Evolutionary conservation across 257 asterid genomes (phyloP), one percentile per base, ranked within the genome.

Genomic region (Solanum medicagineum): DNA sequence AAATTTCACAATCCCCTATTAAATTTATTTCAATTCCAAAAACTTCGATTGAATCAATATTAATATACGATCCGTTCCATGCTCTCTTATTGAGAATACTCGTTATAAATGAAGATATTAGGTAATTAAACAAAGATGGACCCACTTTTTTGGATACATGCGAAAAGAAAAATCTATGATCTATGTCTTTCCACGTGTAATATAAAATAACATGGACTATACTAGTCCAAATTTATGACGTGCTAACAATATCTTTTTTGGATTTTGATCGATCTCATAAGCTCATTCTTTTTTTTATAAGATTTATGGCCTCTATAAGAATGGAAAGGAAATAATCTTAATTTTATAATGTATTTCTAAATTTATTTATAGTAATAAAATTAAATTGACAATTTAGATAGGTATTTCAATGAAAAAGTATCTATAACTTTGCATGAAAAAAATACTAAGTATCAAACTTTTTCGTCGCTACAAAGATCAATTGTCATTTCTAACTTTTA

Each of bases 61-160:
- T 36, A 36, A 3, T 36, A 36, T 36, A 36, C 42, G 6, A 36
- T 36, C 4, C 6, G 42, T 4, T 4, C 6, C 42, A 5, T 4
- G 42, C 42, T 36, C 42, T 36, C 42, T 36, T 36, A 36, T 36
- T 36, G 42, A 36, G 42, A 53, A 6, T 53, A 8, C 3, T 49
- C 4, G 12, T 55, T 55, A 55, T 65, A 65, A 65, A 65, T 12
- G 20, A 26, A 26, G 3, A 29, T 1, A 12, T 59, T 81, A 17
- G 87, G 88, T 79, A 8, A 47, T 82, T 44, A 45, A 83, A 40
- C 87, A 90, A 32, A 26, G 80, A n/a, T 70, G 91, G 90, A 7
- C 92, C 93, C 91, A 88, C 89, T 83, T 49, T 71, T 84, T 29
- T 80, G 90, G 96, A 93, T 32, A 29, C n/a, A 26, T 90, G 0